Evolutionary conservation across 208 protist species (phyloP), one percentile per base, ranked within the genome.

Genomic region (Leishmania gerbilli): DNA sequence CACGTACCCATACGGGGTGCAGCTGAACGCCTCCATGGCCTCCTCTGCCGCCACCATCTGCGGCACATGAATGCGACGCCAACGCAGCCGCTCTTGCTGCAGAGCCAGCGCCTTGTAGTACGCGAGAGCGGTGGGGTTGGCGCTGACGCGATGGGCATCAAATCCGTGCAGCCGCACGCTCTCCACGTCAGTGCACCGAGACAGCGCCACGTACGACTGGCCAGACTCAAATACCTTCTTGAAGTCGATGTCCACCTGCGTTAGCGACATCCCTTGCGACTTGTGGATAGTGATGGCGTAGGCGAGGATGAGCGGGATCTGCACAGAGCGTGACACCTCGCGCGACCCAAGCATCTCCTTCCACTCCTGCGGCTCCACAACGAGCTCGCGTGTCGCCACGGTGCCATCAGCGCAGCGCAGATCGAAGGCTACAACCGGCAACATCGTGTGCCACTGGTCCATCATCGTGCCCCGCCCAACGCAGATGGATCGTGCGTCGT

Each of bases 281-380:
- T 99, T 99, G 89, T 99, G 98, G 69, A 99, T 98, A 13, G 98
- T 99, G 74, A 99, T 93, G 47, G 97, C 97, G 89, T 98, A 99
- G 58, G 98, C 98, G 11, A 99, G 90, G n/a, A 92, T 92, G 3
- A 99, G 90, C 53, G 98, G 98, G 21, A 99, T 91, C 84, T 97
- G 95, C 37, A 90, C 86, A 37, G 80, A 88, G 80, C 83, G 85
- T 13, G 89, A 87, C 21, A 93, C 58, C 62, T 88, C 82, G 34
- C 65, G 31, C 27, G 90, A 87, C 45, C 92, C 94, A 45, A 89
- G 84, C 82, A 80, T 84, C 79, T 93, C 90, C 51, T 82, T 84
- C 93, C 95, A 97, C 62, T 88, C 79, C 79, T 93, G 90, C 64
- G 95, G 95, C 82, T 96, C 92, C 45, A 97, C 86, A 17, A 95